Evolutionary conservation across 2,329 filamentous ascomycete genomes (phyloP), one percentile per base, ranked within the genome.

Genomic region (Colletotrichum tabaci): DNA sequence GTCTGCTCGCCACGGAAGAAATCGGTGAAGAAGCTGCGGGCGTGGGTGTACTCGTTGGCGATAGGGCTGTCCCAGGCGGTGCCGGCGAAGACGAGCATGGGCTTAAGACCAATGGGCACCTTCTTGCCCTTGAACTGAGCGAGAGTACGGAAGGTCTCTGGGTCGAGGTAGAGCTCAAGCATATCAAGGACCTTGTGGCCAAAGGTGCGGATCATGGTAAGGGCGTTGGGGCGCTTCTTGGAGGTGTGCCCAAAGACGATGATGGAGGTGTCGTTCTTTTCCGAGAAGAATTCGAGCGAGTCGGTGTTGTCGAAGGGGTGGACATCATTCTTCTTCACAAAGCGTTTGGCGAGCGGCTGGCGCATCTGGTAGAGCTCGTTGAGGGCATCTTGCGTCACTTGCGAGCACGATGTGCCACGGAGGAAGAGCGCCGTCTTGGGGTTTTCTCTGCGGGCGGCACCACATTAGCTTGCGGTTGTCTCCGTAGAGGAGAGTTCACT

Each of bases 241-340:
- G 89, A 94, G 82, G 92, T 93, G 81, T 90, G 92, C 63, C 92
- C 95, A 77, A 97, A 97, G 75, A 96, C 88, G 75, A 98, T 88
- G 58, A 98, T 86, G 56, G 91, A 93, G 78, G 94, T 92, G 82
- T 99, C 96, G 84, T 99, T 99, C 87, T 98, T 99, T 80, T 95
- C 92, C 74, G 93, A 92, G 86, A 99, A 95, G 86, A 99, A 99
- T 84, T 98, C 94, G 75, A 98, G 89, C 64, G 93, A 96, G 38
- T 92, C 87, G 74, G 93, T 86, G 81, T 97, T 95, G 82, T 98
- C 96, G 82, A 99, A 99, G 2, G 96, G 96, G 82, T 96, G 95
- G 77, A 98, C 93, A 76, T 91, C 88, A 83, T 99, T 99, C 87
- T 98, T 98, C 89, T 98, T 99, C 83, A 91, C 94, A 86, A 99